phyloP scores from a whole-genome alignment of 2,329 filamentous ascomycete genomes.

The Aspergillus hiratsukae region DNA sequence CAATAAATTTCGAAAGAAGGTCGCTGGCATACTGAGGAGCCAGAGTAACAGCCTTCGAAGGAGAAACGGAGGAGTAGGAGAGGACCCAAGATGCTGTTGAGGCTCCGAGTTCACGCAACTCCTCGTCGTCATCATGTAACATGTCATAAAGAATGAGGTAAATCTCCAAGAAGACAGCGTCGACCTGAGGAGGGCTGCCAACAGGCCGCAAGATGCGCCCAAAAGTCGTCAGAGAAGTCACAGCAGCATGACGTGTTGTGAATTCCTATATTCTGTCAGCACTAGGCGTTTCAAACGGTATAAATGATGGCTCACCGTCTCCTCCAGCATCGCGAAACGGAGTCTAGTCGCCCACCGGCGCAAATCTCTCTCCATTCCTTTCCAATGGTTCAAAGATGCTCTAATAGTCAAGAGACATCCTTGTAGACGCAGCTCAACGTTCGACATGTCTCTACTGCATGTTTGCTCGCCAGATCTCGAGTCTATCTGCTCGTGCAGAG shows the following conservation, averaged over 20 bases:
- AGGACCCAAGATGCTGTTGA: slow-evolving; percentile 34
- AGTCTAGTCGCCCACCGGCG: slow-evolving; percentile 31
- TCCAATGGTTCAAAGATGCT: slow-evolving; percentile 7
- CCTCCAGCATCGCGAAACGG: slow-evolving; percentile 37
- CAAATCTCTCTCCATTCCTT: slow-evolving; percentile 21
- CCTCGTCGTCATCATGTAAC: slow-evolving; percentile 87
- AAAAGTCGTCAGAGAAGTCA: slow-evolving; percentile 32
- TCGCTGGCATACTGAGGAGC: slow-evolving; percentile 49
- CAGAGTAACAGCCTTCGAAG: slow-evolving; percentile 28
- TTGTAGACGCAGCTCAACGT: slow-evolving; percentile 34
- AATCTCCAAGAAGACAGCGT: slow-evolving; percentile 46
- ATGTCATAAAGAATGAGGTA: slow-evolving; percentile 68
- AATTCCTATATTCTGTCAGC: slow-evolving; percentile 30
- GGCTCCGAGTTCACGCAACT: slow-evolving; percentile 66
- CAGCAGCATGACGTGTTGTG: slow-evolving; percentile 36
- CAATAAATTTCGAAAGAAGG: slow-evolving; percentile 34
- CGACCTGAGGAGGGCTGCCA: slow-evolving; percentile 17
- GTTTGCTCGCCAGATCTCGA: slow-evolving; percentile 18
- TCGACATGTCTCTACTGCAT: slow-evolving; percentile 35
- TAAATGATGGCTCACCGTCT: slow-evolving; percentile 31
- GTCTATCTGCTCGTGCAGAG: slow-evolving; percentile 23
- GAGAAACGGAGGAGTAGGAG: slow-evolving; percentile 29
- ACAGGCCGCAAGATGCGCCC: slow-evolving; percentile 40
- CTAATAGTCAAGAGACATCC: slow-evolving; percentile 34
- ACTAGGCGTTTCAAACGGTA: not conserved